A percentile compares a stretch with the other conserved stretches of the same genome.
Evolutionary conservation across 805 yeast species (phyloP).

Genomic region (Ogataea corticis): DNA sequence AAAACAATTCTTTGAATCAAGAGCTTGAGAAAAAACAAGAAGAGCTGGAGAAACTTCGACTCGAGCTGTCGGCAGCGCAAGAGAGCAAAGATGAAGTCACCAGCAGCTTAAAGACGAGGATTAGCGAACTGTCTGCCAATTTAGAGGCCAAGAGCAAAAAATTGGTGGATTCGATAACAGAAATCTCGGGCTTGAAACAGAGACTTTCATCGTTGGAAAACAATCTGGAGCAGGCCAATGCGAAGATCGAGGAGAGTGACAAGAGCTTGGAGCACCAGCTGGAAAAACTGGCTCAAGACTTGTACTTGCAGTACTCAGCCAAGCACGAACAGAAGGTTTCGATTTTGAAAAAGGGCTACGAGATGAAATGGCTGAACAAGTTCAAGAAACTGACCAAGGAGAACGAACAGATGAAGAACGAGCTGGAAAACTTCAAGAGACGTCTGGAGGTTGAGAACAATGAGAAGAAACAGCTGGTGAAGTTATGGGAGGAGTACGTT

Average conservation of each 20-base stretch:
- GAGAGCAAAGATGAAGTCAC: constrained; percentile 1
- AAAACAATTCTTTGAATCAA: background rate
- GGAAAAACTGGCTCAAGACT: constrained; percentile 64
- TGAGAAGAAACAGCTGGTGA: constrained; percentile 60
- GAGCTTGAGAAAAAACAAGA: constrained; percentile 12
- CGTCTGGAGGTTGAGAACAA: constrained; percentile 50
- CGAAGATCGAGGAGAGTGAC: constrained; percentile 40
- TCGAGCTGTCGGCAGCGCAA: constrained; percentile 10
- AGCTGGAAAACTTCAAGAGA: constrained; percentile 50
- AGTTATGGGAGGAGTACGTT: constrained; percentile 41
- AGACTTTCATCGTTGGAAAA: constrained; percentile 21
- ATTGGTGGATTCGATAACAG: constrained; percentile 16
- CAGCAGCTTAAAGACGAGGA: constrained; percentile 7
- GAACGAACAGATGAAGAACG: constrained; percentile 47
- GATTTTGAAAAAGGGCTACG: constrained; percentile 59
- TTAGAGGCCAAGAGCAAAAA: constrained; percentile 18
- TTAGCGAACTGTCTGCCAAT: constrained; percentile 10
- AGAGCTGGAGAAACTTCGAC: constrained; percentile 10
- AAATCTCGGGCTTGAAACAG: constrained; percentile 16
- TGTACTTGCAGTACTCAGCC: constrained; percentile 71
- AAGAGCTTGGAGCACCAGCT: constrained; percentile 53
- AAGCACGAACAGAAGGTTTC: constrained; percentile 75
- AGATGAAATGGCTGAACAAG: constrained; percentile 50
- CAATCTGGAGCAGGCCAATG: constrained; percentile 20
- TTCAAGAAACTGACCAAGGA: constrained; percentile 43